These are phyloP conservation scores for Alternaria panax DNA, from an alignment of 2,329 filamentous ascomycete species.

Conservation along the genomic window DNA sequence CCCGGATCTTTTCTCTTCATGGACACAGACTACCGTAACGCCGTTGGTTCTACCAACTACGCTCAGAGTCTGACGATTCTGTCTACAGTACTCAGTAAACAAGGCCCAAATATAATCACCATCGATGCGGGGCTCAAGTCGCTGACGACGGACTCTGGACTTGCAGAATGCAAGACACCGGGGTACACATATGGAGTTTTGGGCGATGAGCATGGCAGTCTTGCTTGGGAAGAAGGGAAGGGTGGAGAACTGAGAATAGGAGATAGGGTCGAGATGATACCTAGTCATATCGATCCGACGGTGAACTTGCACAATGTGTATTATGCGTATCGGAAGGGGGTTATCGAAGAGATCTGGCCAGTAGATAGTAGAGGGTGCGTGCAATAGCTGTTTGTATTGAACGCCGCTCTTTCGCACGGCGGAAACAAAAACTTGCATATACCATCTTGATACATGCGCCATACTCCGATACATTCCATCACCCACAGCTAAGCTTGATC, in stretches of 20 bases:
- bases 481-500: conserved; percentile 2
- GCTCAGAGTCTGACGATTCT: conserved; percentile 59
- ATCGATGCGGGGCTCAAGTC: conserved; percentile 61
- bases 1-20: conserved; percentile 65
- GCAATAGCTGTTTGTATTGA: conserved; percentile 44
- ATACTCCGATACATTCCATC: neutral
- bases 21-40: conserved; percentile 65
- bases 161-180: conserved; percentile 56
- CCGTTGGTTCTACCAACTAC: conserved; percentile 57
- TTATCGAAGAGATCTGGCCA: conserved; percentile 61
- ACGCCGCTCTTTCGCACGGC: neutral
- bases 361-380: conserved; percentile 62
- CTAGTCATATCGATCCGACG: conserved; percentile 64
- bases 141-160: conserved; percentile 61
- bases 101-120: conserved; percentile 55
- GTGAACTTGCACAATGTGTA: conserved; percentile 62
- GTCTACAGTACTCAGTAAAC: conserved; percentile 59
- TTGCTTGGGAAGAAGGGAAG: conserved; percentile 55
- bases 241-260: conserved; percentile 52
- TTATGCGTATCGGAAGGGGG: conserved; percentile 57
- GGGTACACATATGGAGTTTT: conserved; percentile 56
- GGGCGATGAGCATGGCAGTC: conserved; percentile 60
- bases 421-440: neutral
- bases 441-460: neutral
- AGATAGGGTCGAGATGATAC: conserved; percentile 61